Conservation (phyloP, 2,329 filamentous ascomycete genomes). For the Falciphora oryzae region DNA sequence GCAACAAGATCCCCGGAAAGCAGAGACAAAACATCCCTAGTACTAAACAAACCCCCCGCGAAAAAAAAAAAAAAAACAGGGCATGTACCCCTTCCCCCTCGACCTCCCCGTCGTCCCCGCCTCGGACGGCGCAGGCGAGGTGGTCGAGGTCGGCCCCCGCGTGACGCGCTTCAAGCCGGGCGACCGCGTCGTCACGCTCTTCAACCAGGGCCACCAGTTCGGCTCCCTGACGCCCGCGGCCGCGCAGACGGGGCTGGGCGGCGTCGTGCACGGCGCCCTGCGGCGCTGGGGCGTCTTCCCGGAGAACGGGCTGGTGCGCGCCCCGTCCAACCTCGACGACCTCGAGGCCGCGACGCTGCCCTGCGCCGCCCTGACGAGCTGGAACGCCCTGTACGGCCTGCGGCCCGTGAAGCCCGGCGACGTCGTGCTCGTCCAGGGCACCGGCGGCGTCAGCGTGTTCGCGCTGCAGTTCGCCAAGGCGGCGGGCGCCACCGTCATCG, state of each 20-base stretch:
- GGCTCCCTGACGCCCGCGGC: conserved; percentile 32
- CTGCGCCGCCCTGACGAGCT: conserved; percentile 58
- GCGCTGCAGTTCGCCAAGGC: conserved; percentile 49
- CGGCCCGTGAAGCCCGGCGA: conserved; percentile 46
- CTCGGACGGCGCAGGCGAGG: conserved; percentile 49
- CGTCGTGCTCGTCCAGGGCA: conserved; percentile 63
- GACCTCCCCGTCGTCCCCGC: conserved; percentile 40
- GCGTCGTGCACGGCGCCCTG: conserved; percentile 60
- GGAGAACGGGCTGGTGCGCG: conserved; percentile 60
- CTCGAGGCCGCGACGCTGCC: conserved; percentile 49
- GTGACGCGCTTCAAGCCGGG: conserved; percentile 44
- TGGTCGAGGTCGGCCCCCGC: conserved; percentile 44
- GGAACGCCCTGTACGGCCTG: conserved; percentile 60
- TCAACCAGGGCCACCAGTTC: conserved; percentile 49
- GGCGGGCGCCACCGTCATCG: conserved; percentile 49
- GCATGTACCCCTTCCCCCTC: conserved; percentile 40
- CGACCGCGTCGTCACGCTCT: conserved; percentile 54
- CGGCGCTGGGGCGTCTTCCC: conserved; percentile 62
- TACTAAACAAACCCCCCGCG: neutral
- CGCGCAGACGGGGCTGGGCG: conserved; percentile 56
- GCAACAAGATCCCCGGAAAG: fast-evolving
- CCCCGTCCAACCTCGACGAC: conserved; percentile 49
- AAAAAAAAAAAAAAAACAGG: conserved; percentile 22
- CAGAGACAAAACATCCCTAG: no score
- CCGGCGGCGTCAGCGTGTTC: conserved; percentile 62